Evolutionary conservation across 2,329 filamentous ascomycete genomes (phyloP).

Genomic region (Colletotrichum tanaceti): DNA sequence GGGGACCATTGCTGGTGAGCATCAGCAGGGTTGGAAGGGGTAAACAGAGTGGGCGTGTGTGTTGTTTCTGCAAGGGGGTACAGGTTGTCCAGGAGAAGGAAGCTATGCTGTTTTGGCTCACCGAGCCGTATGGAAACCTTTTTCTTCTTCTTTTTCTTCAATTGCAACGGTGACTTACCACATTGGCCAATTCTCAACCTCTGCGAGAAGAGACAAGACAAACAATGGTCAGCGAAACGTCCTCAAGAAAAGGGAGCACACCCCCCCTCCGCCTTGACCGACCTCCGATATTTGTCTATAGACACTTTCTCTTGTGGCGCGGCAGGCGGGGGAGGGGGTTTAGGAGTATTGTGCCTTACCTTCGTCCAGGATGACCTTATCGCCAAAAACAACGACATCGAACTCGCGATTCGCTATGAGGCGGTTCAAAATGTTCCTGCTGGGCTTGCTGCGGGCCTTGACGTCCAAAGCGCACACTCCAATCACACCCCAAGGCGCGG

Average conservation of each 20-base stretch:
- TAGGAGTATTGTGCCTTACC: constrained; percentile 55
- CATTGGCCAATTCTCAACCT: constrained; percentile 94
- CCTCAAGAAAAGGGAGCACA: not conserved
- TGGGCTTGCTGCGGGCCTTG: constrained; percentile 96
- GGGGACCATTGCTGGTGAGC: not conserved
- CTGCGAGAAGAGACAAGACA: constrained; percentile 51
- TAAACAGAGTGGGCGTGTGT: not conserved
- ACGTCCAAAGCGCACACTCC: constrained; percentile 95
- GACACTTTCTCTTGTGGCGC: not conserved
- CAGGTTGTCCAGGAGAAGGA: constrained; percentile 36
- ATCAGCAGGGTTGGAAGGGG: not conserved
- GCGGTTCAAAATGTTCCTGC: constrained; percentile 93
- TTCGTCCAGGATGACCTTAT: constrained; percentile 98
- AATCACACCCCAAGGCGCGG: constrained; percentile 75
- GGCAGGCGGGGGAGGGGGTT: no score
- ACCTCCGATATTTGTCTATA: not conserved
- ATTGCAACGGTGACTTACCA: constrained; percentile 63
- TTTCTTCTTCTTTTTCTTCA: no score
- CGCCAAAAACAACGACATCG: constrained; percentile 96
- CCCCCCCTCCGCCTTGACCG: not conserved
- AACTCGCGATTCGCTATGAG: constrained; percentile 92
- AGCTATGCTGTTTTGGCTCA: constrained; percentile 51
- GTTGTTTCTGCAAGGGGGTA: not conserved
- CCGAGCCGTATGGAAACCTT: constrained; percentile 44
- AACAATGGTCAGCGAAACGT: constrained; percentile 5